Base-by-base conservation (phyloP, 805 yeast species). In the Debaryomyces maramus region DNA sequence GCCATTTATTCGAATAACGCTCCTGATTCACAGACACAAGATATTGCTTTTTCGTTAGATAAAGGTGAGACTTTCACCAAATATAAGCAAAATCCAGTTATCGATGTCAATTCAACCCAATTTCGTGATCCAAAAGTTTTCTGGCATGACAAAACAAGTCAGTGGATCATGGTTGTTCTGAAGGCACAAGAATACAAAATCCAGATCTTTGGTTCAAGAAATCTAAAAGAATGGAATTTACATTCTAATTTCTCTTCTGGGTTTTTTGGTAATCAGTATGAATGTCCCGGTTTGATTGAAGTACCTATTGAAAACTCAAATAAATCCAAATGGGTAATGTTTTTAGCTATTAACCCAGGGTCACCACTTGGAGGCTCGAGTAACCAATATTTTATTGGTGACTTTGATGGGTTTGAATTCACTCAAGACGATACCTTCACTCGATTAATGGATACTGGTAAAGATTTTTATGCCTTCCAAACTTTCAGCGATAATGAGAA, bases 291-390 rank as follows among this genome's bases (percentile, higher is more conserved):
- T 24, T 43, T 69, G 35, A 55, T 58, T 13, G 55, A 59, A 31
- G 48, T 65, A 7, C 63, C 62, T 6, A 44, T 58, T 36, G 51
- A 50, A 27, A 46, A 43, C 31, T 11, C 39, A 5, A 29, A 36
- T 11, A 54, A 45, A 2, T 36, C 38, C 17, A 60, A 58, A 38
- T 67, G 72, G 72, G 68, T 68, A 9, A 41, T 69, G 58, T 50
- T 64, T 36, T 24, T 68, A 7, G 63, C 72, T 16, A 56, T 68
- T 40, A 68, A 67, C 46, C 73, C 75, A n/a, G 73, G 73, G 11
- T 52, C 63, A 26, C 72, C 72, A 9, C 39, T 48, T 7, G 73
- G 72, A 20, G 73, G 72, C 10, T 64, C 70, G 3, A 56, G 56
- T 16, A 65, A 63, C 19, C 64, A 69, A 45, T 69, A 69, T 49